Evolutionary conservation across 1,284 basidiomycete genomes (phyloP), one percentile per base, ranked within the genome.

Genomic region (Apiotrichum sp.): DNA sequence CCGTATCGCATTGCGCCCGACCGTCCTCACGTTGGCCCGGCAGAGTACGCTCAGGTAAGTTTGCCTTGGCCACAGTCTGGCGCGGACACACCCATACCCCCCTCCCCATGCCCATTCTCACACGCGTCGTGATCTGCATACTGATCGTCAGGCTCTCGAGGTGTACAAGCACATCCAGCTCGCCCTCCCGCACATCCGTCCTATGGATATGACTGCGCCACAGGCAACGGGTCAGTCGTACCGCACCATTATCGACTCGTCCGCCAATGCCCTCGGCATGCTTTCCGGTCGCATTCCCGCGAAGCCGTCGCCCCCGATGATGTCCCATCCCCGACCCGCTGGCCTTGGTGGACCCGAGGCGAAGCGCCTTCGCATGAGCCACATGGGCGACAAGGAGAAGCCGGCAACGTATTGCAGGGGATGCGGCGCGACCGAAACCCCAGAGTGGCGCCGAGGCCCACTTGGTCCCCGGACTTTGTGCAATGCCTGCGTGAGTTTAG

Each of bases 381-480:
- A 52, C 46, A 55, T 52, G 39, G 47, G 39, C 22, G 61, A 57
- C 8, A 62, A 65, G 36, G 68, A 65, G 44, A 59, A 62, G 54
- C 41, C 61, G 1, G 49, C 62, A 2, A 66, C 71, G 1, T 66
- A 61, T 38, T 77, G 75, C 59, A 54, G 73, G 9, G 73, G 72
- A 3, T 77, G 75, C 50, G 70, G 70, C 14, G 71, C 73, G 14
- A 77, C 73, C 3, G 74, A 75, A 56, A 77, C 75, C 34, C 75
- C 75, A 6, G 75, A 77, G 58, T 77, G 75, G 75, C 63, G 75
- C 34, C 66, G 73, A 46, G 75, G 75, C 2, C 75, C 75, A 5
- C 63, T 75, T 52, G 75, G 75, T 7, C 75, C 75, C 2, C 64
- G 75, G 47, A 77, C 75, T 1, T 55, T 77, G 53, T 77, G 75